These are phyloP conservation scores for Pseudocercospora pini-densiflorae DNA, from an alignment of 2,329 filamentous ascomycete genomes.

Conservation along the genomic window DNA sequence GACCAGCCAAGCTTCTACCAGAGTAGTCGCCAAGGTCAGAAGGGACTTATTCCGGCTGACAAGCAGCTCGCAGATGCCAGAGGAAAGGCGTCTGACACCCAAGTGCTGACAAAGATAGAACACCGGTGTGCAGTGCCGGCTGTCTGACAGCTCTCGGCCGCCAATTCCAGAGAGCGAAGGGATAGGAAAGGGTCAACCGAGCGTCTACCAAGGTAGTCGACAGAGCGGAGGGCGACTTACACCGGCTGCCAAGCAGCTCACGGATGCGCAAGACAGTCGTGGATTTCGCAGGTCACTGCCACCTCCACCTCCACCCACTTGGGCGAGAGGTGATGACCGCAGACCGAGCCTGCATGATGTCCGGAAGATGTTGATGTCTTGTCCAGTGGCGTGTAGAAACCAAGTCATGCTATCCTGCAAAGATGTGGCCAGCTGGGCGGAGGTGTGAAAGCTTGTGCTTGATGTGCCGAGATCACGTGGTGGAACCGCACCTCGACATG, in stretches of 20 bases:
- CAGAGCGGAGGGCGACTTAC: constrained; percentile 11
- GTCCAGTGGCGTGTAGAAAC: neutral
- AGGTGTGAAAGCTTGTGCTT: neutral
- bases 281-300: neutral
- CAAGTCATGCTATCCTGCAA: neutral
- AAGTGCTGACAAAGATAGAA: too few species aligned
- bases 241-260: constrained; percentile 13
- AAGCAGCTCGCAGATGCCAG: constrained; percentile 14
- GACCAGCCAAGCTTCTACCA: constrained; percentile 1
- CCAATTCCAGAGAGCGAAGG: neutral
- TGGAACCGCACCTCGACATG: neutral
- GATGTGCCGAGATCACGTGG: neutral
- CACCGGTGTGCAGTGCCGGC: too few species aligned
- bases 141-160: too few species aligned
- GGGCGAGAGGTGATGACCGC: neutral
- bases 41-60: constrained; percentile 15
- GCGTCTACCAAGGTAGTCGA: constrained; percentile 1
- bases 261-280: constrained; percentile 4
- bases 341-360: neutral
- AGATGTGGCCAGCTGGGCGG: too few species aligned
- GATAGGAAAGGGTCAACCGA: neutral
- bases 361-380: neutral
- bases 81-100: neutral
- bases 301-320: neutral
- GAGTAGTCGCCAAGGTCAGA: neutral